Evolutionary conservation across 1,139 yeast genomes (phyloP), one percentile per base, ranked within the genome.

Genomic region (Suhomyces terraborum): DNA sequence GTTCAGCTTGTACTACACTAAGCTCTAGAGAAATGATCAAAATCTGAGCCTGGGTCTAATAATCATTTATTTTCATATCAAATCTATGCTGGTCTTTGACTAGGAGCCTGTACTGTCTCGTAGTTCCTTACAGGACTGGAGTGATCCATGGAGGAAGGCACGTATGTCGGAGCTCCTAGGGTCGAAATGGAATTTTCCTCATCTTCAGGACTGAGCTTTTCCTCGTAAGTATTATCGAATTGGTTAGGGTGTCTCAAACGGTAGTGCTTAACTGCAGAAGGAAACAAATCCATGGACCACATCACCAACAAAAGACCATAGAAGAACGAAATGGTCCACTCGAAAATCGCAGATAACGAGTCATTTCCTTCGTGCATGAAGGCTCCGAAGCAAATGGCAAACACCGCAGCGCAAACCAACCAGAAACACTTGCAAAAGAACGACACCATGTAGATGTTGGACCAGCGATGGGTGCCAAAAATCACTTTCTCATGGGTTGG

Each of bases 281-380:
- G 86, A 55, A 76, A 75, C 53, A 89, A 73, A 58, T 91, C 97
- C 51, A 79, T 73, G 2, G 84, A 67, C 65, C 93, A 75, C 47
- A 84, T 66, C 8, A 84, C 59, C 53, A 84, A 76, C 47, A 86
- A 71, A 27, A 84, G 58, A 8, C 95, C 94, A 58, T 87, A 89
- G 81, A 88, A 84, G 64, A 83, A 91, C 6, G 91, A 82, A 34
- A 89, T 64, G 7, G 80, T 57, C 97, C 98, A 91, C 62, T 91
- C 98, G 59, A 85, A 82, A 12, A 67, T 66, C 0, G 86, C 87
- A 18, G 81, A 73, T 40, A 74, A 65, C 12, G 71, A 63, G 27
- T 71, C 64, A 8, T 66, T 45, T 29, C 67, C 73, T 1, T 43
- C 39, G 8, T 58, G 51, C 74, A 72, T 65, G 41, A 68, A 63